Evolutionary conservation across 208 protist genomes (phyloP), one percentile per base, ranked within the genome.

Genomic region (Angomonas deanei): DNA sequence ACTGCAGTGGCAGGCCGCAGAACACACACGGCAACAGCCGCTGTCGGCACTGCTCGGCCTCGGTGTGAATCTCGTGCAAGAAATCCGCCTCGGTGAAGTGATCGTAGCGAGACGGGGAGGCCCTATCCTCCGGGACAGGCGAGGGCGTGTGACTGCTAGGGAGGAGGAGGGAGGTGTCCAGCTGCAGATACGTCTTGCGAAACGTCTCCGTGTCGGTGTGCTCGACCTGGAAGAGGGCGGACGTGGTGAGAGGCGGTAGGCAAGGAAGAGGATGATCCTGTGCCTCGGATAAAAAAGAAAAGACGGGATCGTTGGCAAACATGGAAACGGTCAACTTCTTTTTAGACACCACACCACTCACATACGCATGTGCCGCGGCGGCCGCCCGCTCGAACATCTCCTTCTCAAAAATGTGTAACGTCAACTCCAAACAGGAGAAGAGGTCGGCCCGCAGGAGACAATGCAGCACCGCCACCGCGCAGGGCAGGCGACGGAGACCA

Each of bases 351-450:
- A 28, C 19, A 27, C 33, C 28, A 13, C 47, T 28, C n/a, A n/a
- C 17, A 13, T 17, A 33, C 47, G 24, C 60, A 10, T n/a, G 55
- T 53, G 74, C 65, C 49, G 55, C 66, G 39, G 70, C 66, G n/a
- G 58, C 33, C 27, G 78, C 73, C 34, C 52, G 47, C 15, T 59
- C 47, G 47, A 91, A 78, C 17, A 72, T 50, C 17, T 53, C 64
- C 0, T 50, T 26, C n/a, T 91, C 80, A 60, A 91, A 88, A 3
- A 92, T 63, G 72, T 94, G 84, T 19, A 94, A 66, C 23, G 69
- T 88, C 28, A 94, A 70, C 34, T 80, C 74, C 24, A 94, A 76
- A 33, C 78, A 72, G n/a, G 64, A 56, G 62, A 94, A 94, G 21
- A 86, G 66, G 17, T 78, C 76, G 0, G 75, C 69, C 2, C 66